phyloP scores from a whole-genome alignment of 257 asterid genomes.

The Gentiana straminea region DNA sequence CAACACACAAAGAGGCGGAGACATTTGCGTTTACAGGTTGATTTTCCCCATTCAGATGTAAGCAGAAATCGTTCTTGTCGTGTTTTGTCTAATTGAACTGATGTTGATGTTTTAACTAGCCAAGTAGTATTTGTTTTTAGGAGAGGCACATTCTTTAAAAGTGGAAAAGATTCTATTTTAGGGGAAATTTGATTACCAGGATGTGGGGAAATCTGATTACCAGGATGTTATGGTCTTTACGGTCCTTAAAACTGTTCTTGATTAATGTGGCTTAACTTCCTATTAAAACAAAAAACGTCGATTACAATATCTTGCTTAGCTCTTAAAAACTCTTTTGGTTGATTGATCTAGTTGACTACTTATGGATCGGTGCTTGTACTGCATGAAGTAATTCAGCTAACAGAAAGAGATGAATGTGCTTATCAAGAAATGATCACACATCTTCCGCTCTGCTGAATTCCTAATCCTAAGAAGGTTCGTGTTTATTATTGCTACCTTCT shows the following conservation, averaged over 20 bases:
- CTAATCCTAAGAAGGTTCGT: slow-evolving; percentile 73
- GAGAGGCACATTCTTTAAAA: slow-evolving; percentile 96
- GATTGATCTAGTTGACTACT: slow-evolving; percentile 61
- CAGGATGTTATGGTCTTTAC: slow-evolving; percentile 89
- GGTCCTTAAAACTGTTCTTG: slow-evolving; percentile 30
- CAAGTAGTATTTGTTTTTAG: slow-evolving; percentile 11
- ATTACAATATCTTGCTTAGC: neutral
- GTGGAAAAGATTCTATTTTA: slow-evolving; percentile 71
- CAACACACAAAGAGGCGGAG: too few relatives aligned
- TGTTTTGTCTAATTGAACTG: too few relatives aligned
- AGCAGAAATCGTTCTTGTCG: too few relatives aligned
- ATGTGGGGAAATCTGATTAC: slow-evolving; percentile 26
- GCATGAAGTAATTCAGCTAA: slow-evolving; percentile 95
- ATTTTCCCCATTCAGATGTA: too few relatives aligned
- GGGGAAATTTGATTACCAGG: slow-evolving; percentile 41
- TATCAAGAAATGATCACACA: slow-evolving; percentile 96
- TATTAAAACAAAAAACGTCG: neutral
- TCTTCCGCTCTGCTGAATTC: slow-evolving; percentile 90
- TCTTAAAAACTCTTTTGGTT: slow-evolving; percentile 13
- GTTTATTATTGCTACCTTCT: neutral
- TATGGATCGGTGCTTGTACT: slow-evolving; percentile 93
- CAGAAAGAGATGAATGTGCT: slow-evolving; percentile 99
- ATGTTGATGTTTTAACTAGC: neutral
- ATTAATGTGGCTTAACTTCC: neutral
- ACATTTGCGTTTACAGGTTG: too few relatives aligned